A percentile compares a stretch with the other conserved stretches of the same genome.
These are phyloP conservation scores for Suillus spraguei DNA, from an alignment of 768 basidiomycete genomes.

Conservation along the genomic window DNA sequence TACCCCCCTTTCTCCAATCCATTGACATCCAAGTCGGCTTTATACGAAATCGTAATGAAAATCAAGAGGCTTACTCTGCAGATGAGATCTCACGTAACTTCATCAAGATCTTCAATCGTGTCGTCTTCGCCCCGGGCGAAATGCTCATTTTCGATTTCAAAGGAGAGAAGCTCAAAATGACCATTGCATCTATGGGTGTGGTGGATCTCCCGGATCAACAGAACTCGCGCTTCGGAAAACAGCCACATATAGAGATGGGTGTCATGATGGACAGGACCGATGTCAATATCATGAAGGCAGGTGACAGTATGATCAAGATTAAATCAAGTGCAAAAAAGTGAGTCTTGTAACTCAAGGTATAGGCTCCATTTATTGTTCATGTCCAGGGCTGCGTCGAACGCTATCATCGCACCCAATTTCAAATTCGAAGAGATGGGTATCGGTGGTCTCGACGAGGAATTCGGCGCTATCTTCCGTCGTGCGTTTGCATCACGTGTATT, in stretches of 20 bases:
- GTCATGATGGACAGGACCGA: slow-evolving; percentile 93
- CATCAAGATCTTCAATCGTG: slow-evolving; percentile 69
- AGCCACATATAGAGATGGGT: slow-evolving; percentile 51
- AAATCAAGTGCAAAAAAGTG: slow-evolving; percentile 92
- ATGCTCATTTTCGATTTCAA: slow-evolving; percentile 86
- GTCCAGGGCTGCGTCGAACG: slow-evolving; percentile 82
- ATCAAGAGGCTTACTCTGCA: slow-evolving; percentile 73
- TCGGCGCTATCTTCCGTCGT: slow-evolving; percentile 95
- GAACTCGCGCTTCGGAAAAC: slow-evolving; percentile 39
- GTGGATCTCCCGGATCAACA: slow-evolving; percentile 68
- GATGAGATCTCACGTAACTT: slow-evolving; percentile 85
- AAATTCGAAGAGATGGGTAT: slow-evolving; percentile 99
- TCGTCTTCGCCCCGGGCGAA: slow-evolving; percentile 71
- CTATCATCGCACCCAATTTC: slow-evolving; percentile 96
- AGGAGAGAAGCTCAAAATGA: slow-evolving; percentile 77
- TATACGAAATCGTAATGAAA: slow-evolving; percentile 51
- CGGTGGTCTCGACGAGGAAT: slow-evolving; percentile 94
- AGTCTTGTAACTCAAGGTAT: slow-evolving; percentile 19
- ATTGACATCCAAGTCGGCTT: slow-evolving; percentile 83
- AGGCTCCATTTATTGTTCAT: slow-evolving; percentile 9
- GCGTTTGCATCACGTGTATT: slow-evolving; percentile 99
- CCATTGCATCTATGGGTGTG: slow-evolving; percentile 58
- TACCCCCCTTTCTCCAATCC: slow-evolving; percentile 69
- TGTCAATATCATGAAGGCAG: slow-evolving; percentile 84
- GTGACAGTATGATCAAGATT: slow-evolving; percentile 80